phyloP scores from a whole-genome alignment of 148 eudicot genomes.

The Nepenthes mirabilis region DNA sequence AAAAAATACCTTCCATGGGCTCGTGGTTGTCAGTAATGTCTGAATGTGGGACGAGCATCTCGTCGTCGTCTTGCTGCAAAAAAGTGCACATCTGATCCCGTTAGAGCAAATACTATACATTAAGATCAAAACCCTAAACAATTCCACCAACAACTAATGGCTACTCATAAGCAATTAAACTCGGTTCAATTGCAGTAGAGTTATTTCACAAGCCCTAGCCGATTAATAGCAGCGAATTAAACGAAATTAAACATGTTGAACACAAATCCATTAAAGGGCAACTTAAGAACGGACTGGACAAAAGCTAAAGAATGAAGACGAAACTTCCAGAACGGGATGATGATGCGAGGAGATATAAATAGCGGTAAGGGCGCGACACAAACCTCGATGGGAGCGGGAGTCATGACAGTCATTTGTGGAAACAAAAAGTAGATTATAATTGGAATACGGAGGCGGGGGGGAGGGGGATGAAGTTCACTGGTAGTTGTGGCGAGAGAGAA shows the following conservation, averaged over 20 bases:
- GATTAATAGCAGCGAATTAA: slow-evolving; percentile 4
- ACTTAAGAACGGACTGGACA: not conserved
- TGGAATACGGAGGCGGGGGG: not conserved
- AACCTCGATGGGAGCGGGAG: slow-evolving; percentile 57
- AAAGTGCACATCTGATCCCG: slow-evolving; percentile 17
- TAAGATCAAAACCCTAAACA: not conserved
- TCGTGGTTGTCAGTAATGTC: slow-evolving; percentile 50
- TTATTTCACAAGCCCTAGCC: slow-evolving; percentile 4
- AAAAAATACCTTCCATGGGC: slow-evolving; percentile 76
- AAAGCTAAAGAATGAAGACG: not conserved
- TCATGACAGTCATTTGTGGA: slow-evolving; percentile 44
- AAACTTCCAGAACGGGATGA: no score
- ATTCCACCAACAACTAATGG: not conserved
- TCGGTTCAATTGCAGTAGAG: no score
- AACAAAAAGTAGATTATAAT: no score
- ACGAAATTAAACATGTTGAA: not conserved
- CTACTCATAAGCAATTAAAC: no score
- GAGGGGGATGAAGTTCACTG: not conserved
- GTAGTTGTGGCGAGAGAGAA: slow-evolving; percentile 1
- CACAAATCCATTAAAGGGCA: slow-evolving; percentile 1
- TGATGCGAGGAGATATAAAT: no score
- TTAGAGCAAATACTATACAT: slow-evolving; percentile 10
- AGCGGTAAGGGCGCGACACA: slow-evolving; percentile 1
- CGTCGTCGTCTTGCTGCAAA: slow-evolving; percentile 68
- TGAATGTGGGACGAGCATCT: slow-evolving; percentile 79